A percentile compares a stretch with the other conserved stretches of the same genome.
Evolutionary conservation across 495 filamentous ascomycete genomes (phyloP).

Genomic region (Margaritispora aquatica): DNA sequence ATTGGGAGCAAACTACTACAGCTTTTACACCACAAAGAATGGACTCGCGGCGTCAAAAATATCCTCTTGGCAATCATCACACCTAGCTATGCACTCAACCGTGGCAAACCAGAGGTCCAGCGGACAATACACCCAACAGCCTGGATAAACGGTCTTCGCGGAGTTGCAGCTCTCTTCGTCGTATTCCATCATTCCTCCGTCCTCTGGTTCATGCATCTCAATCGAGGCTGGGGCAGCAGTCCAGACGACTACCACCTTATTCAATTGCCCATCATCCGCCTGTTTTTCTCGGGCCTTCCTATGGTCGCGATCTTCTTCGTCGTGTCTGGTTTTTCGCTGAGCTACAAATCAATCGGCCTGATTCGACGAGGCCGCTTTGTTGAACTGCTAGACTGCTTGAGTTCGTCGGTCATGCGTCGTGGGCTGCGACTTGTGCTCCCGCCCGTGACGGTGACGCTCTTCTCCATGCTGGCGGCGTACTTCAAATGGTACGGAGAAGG

Average conservation of each 20-base stretch:
- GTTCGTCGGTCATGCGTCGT: constrained; percentile 58
- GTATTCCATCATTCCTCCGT: constrained; percentile 36
- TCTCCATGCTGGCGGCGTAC: constrained; percentile 8
- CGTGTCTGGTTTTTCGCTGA: constrained; percentile 62
- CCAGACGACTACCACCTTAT: not conserved
- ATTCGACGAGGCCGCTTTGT: constrained; percentile 40
- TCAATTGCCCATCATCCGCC: not conserved
- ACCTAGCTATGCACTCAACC: not conserved
- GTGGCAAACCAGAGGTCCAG: not conserved
- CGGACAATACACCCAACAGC: not conserved
- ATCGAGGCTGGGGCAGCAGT: constrained; percentile 34
- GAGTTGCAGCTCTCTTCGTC: constrained; percentile 42
- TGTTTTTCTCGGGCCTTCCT: constrained; percentile 40
- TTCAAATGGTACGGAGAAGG: constrained; percentile 1
- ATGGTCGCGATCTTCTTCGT: constrained; percentile 72
- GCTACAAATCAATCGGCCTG: constrained; percentile 50
- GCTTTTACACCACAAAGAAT: not conserved
- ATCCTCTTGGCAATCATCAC: not conserved
- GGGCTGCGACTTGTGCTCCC: constrained; percentile 56
- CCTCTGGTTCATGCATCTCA: constrained; percentile 23
- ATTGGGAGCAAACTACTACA: not conserved
- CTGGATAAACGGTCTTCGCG: constrained; percentile 44
- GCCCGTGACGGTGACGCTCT: not conserved
- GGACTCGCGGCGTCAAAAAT: not conserved
- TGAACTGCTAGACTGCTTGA: constrained; percentile 29